Conservation (phyloP, 306 rosid species). For the Spatholobus suberectus region DNA sequence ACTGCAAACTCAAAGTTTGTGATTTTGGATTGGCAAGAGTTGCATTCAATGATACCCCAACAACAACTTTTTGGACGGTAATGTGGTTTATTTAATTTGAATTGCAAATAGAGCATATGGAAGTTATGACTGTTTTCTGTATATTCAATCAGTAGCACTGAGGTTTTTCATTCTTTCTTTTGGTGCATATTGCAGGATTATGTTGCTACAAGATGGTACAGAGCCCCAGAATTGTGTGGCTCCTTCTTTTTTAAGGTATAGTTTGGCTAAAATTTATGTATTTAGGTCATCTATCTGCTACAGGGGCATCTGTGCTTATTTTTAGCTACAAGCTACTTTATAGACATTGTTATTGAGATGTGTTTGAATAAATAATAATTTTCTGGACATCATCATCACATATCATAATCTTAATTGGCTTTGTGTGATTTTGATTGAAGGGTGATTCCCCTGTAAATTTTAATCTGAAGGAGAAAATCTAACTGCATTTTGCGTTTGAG, state of each 20-base stretch:
- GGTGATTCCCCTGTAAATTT: not conserved
- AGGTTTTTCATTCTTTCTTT: conserved; percentile 29
- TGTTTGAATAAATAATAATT: not conserved
- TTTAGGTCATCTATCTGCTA: conserved; percentile 17
- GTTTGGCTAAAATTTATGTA: conserved; percentile 34
- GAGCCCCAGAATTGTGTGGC: conserved; percentile 98
- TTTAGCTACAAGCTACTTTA: not conserved
- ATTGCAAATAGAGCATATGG: conserved; percentile 30
- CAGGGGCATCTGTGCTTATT: conserved; percentile 31
- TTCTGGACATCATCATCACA: conserved; percentile 23
- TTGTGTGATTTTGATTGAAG: not conserved
- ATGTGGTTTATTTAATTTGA: conserved; percentile 33
- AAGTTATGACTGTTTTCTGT: conserved; percentile 19
- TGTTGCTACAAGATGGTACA: conserved; percentile 97
- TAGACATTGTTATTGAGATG: not conserved
- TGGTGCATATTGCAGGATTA: conserved; percentile 68
- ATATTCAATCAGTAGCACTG: not conserved
- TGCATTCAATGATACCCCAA: conserved; percentile 84
- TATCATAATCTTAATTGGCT: conserved; percentile 25
- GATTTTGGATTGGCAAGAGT: conserved; percentile 98
- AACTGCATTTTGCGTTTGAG: not conserved
- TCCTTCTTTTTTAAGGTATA: conserved; percentile 90
- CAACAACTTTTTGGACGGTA: conserved; percentile 96
- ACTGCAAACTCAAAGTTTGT: conserved; percentile 95
- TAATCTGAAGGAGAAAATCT: conserved; percentile 2